Conservation (phyloP, 176 grass and related monocot species). For the Zizania latifolia region DNA sequence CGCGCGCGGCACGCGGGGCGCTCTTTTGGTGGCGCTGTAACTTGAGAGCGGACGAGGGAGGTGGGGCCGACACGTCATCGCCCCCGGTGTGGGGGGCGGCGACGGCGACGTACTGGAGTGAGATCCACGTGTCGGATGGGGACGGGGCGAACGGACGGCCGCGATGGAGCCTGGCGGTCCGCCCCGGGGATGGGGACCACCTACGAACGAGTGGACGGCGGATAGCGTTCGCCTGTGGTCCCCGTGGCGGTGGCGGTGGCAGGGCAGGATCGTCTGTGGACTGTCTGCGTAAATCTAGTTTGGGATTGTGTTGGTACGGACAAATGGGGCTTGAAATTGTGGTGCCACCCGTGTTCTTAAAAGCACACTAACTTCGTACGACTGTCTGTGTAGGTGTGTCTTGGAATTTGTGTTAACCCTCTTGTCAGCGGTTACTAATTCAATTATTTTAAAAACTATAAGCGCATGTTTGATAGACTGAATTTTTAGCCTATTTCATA, state of each 20-base stretch:
- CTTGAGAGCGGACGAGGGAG: too few species aligned
- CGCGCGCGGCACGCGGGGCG: background rate
- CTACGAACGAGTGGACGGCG: slow-evolving; percentile 33
- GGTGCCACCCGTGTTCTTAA: too few species aligned
- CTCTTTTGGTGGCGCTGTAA: background rate
- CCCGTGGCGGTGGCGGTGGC: background rate
- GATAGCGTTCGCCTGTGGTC: slow-evolving; percentile 11
- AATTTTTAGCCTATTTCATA: too few species aligned
- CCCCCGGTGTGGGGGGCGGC: background rate
- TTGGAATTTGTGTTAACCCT: too few species aligned
- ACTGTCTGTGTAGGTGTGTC: too few species aligned
- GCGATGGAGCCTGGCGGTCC: background rate
- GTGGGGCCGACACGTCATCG: slow-evolving; percentile 12
- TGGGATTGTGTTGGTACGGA: too few species aligned
- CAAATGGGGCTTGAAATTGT: too few species aligned
- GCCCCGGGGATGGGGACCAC: background rate
- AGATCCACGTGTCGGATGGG: background rate
- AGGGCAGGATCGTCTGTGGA: background rate
- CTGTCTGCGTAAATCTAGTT: too few species aligned
- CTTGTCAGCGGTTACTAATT: too few species aligned
- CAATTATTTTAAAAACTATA: too few species aligned
- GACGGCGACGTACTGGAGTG: slow-evolving; percentile 19
- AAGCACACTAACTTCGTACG: too few species aligned
- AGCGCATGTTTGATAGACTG: too few species aligned
- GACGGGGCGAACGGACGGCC: background rate